Base-by-base conservation (phyloP, 202 grass and related monocot genomes). In the Zoysia matrella region DNA sequence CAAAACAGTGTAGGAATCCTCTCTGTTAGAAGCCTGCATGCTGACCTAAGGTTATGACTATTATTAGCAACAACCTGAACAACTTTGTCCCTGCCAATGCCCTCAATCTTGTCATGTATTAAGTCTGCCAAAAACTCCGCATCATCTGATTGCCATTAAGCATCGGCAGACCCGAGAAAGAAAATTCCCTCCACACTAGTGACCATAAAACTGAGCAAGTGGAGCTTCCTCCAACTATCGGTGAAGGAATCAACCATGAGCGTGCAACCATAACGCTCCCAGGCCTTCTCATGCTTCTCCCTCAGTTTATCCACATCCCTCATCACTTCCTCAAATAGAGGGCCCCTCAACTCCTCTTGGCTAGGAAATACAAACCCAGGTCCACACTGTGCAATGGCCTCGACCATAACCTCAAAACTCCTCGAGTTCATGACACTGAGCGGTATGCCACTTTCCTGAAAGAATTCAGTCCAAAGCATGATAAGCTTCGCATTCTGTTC, bases 141-240 rank as follows among this genome's bases (percentile, higher is more conserved):
- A 11, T 57, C 4, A 73, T 73, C 52, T 16, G 52, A n/a, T 57
- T 9, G 14, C n/a, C 4, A 57, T 45, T 52, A 73, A n/a, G 71
- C 71, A 57, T 73, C 52, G 45, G 71, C 52, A 16, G 52, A 73
- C 0, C 71, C 71, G 52, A 73, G 18, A 42, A 73, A 73, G 71
- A 73, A 73, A 73, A 73, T 11, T 8, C 71, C 71, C 40, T 57
- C 71, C 71, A 73, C 52, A 44, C 52, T 73, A 57, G 52, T 52
- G 2, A 73, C 71, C 71, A 73, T 73, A 52, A 73, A 73, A 57
- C 40, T 73, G 40, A 73, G 71, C 52, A 73, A 73, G 40, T 73
- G 39, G 55, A 57, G 39, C n/a, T 11, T 9, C 39, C 52, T 73
- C 40, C 39, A 10, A 72, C 0, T 4, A 44, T 73, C 1, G 14